These are phyloP conservation scores for Rubus idaeus DNA, from an alignment of 306 rosid species.

Conservation along the genomic window DNA sequence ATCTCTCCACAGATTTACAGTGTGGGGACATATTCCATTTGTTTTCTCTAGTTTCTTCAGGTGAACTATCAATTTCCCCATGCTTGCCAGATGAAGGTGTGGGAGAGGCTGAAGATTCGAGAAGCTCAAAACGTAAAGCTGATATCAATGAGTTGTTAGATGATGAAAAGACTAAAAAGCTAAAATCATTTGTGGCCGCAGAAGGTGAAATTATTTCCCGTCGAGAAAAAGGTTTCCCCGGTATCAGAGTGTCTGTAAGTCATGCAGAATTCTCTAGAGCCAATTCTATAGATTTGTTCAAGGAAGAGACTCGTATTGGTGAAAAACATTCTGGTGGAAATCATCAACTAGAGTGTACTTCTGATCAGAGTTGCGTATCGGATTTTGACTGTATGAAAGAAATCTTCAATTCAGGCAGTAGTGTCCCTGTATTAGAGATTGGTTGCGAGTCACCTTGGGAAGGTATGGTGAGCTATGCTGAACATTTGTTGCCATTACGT, in stretches of 20 bases:
- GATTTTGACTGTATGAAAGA: conserved; percentile 45
- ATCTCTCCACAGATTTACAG: conserved; percentile 69
- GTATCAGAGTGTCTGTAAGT: conserved; percentile 52
- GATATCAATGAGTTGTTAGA: conserved; percentile 50
- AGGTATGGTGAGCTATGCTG: conserved; percentile 70
- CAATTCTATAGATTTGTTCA: conserved; percentile 53
- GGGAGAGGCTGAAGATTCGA: conserved; percentile 84
- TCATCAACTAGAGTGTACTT: conserved; percentile 17
- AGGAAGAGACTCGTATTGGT: conserved; percentile 32
- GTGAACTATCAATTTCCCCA: conserved; percentile 70
- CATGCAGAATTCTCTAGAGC: conserved; percentile 50
- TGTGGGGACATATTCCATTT: conserved; percentile 82
- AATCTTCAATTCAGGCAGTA: conserved; percentile 35
- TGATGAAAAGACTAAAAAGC: conserved; percentile 55
- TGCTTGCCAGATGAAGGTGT: conserved; percentile 79
- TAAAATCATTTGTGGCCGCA: conserved; percentile 47
- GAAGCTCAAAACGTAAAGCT: conserved; percentile 69
- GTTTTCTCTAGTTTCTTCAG: conserved; percentile 75
- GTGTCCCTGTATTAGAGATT: conserved; percentile 35
- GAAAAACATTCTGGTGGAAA: conserved; percentile 35
- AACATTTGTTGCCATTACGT: conserved; percentile 36
- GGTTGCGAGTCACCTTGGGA: conserved; percentile 65
- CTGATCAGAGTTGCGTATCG: conserved; percentile 30
- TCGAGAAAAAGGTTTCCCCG: conserved; percentile 95
- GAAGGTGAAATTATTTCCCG: conserved; percentile 96